A percentile compares a stretch with the other conserved stretches of the same genome.
These are phyloP conservation scores for Austroboletus novae-zelandiae DNA, from an alignment of 1,284 basidiomycete genomes.

Conservation along the genomic window DNA sequence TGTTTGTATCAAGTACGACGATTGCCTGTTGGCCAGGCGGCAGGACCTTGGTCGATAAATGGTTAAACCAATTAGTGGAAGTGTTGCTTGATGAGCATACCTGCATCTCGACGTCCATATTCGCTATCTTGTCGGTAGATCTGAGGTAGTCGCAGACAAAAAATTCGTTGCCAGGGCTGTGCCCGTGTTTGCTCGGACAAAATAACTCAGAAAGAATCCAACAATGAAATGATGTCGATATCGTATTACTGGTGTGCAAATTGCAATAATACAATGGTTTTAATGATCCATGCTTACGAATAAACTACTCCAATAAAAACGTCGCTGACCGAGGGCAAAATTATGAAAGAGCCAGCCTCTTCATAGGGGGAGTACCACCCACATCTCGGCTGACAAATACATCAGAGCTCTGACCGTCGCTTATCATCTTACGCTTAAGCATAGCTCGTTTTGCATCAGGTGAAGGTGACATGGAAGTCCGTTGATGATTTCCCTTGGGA, in stretches of 20 bases:
- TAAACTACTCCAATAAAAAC: constrained; percentile 39
- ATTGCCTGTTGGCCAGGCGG: constrained; percentile 41
- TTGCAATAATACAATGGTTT: constrained; percentile 26
- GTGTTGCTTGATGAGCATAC: constrained; percentile 27
- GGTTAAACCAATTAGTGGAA: background rate
- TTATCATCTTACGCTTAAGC: constrained; percentile 69
- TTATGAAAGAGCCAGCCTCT: constrained; percentile 51
- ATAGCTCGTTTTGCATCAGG: constrained; percentile 51
- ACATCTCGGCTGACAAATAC: constrained; percentile 28
- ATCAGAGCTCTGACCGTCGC: constrained; percentile 39
- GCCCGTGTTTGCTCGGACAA: too few species aligned
- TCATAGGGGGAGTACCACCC: constrained; percentile 53
- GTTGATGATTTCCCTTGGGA: constrained; percentile 30
- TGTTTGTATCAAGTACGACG: constrained; percentile 71
- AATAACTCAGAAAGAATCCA: background rate
- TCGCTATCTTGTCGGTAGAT: constrained; percentile 51
- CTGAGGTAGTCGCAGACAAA: constrained; percentile 30
- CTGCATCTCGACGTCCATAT: constrained; percentile 70
- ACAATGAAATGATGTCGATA: constrained; percentile 3
- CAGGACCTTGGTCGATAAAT: constrained; percentile 33
- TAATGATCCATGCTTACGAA: constrained; percentile 23
- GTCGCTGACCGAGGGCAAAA: constrained; percentile 7
- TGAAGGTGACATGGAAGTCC: constrained; percentile 44
- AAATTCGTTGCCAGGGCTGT: too few species aligned
- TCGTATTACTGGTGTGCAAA: constrained; percentile 20